These are phyloP conservation scores for Colletotrichum kahawae DNA, from an alignment of 2,329 filamentous ascomycete species.

Conservation along the genomic window DNA sequence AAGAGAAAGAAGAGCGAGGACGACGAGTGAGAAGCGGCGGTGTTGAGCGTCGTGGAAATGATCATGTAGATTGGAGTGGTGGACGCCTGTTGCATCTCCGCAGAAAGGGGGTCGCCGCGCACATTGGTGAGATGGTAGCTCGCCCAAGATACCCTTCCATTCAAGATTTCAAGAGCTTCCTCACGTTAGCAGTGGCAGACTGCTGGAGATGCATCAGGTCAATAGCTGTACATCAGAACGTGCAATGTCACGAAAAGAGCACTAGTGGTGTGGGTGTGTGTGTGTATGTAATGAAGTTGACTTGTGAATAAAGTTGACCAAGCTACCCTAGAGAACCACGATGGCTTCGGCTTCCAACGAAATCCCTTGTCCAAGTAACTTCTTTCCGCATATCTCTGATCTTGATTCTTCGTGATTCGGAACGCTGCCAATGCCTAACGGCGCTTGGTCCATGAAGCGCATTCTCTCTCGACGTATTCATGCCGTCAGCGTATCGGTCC, in stretches of 20 bases:
- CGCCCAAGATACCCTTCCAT: constrained; percentile 21
- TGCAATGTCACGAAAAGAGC: background rate
- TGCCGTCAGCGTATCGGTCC: background rate
- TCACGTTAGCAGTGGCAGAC: background rate
- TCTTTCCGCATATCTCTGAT: background rate
- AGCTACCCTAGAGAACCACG: background rate
- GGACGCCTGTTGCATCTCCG: background rate
- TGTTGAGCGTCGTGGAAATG: background rate
- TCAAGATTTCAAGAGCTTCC: constrained; percentile 12
- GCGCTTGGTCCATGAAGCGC: background rate
- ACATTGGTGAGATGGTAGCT: constrained; percentile 14
- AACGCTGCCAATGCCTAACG: background rate
- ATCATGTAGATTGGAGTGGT: background rate
- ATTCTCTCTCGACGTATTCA: background rate
- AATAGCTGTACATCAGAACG: background rate
- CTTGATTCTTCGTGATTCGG: background rate
- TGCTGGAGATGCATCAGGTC: background rate
- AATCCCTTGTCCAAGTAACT: background rate
- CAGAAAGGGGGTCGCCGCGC: constrained; percentile 1
- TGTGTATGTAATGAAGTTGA: background rate
- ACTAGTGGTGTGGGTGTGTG: background rate
- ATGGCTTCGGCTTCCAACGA: background rate
- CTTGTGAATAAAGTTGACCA: background rate
- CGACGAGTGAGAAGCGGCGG: constrained; percentile 22
- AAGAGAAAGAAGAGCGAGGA: constrained; percentile 63